Conservation (phyloP, 441 rosid genomes). For the Corymbia calophylla region DNA sequence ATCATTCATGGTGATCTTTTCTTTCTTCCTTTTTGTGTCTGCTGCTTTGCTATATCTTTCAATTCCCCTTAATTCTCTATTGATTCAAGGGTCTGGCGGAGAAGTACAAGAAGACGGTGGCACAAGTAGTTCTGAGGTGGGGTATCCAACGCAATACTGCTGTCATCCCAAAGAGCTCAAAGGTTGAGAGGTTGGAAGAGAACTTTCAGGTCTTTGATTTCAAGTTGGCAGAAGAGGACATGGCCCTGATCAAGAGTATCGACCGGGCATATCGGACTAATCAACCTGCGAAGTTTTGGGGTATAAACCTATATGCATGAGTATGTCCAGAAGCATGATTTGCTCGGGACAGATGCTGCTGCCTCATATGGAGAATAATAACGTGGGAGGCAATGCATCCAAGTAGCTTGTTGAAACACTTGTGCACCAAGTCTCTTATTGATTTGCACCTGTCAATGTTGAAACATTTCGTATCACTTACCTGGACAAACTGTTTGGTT, state of each 20-base stretch:
- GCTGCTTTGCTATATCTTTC: neutral
- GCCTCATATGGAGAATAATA: neutral
- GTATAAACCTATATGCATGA: conserved; percentile 72
- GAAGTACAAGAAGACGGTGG: conserved; percentile 69
- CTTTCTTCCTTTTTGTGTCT: neutral
- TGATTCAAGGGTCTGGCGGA: conserved; percentile 51
- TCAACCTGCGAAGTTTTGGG: conserved; percentile 86
- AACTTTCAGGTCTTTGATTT: conserved; percentile 64
- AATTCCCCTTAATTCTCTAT: neutral
- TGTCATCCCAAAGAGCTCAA: conserved; percentile 80
- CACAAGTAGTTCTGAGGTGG: conserved; percentile 82
- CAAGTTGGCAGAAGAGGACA: conserved; percentile 65
- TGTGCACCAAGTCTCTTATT: neutral
- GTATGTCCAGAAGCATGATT: neutral
- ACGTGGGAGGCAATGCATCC: neutral
- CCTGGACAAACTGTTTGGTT: neutral
- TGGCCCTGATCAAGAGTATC: conserved; percentile 50
- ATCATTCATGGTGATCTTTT: neutral
- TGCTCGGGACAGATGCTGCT: neutral
- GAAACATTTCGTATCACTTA: neutral
- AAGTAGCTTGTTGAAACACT: neutral
- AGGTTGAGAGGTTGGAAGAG: conserved; percentile 62
- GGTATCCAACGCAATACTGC: conserved; percentile 76
- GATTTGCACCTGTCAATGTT: neutral
- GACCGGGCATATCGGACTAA: conserved; percentile 69